Conservation (phyloP, 352 stramenopile genomes). For the Phytophthora hybrid region DNA sequence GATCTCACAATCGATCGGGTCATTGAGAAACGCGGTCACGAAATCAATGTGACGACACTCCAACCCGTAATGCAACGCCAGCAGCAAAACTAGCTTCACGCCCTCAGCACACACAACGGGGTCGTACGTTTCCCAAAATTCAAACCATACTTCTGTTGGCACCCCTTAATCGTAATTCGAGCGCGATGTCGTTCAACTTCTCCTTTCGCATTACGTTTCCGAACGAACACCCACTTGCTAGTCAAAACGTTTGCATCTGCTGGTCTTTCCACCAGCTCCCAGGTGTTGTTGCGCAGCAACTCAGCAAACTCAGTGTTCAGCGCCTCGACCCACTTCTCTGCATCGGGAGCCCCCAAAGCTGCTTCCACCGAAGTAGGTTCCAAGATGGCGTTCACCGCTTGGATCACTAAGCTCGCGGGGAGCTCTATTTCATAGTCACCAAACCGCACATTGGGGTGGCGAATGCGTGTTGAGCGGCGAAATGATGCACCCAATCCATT, state of each 20-base stretch:
- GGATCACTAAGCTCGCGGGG: not conserved
- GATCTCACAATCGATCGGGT: not conserved
- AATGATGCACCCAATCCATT: not conserved
- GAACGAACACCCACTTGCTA: not conserved
- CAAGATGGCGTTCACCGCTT: not conserved
- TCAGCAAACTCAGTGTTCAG: not conserved
- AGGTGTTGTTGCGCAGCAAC: not conserved
- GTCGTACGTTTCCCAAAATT: not conserved
- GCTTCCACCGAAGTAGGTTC: not conserved
- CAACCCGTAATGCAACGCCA: not conserved
- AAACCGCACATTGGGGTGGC: not conserved
- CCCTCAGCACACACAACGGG: not conserved
- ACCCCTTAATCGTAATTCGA: not conserved
- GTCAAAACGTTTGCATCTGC: not conserved
- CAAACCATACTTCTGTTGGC: not conserved
- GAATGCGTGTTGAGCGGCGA: not conserved
- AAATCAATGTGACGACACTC: not conserved
- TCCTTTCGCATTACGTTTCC: not conserved
- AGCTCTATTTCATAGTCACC: not conserved
- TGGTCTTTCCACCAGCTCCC: not conserved
- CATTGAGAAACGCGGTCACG: not conserved
- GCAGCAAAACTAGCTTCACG: not conserved
- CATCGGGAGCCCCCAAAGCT: not conserved
- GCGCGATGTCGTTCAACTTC: not conserved
- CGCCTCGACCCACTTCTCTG: not conserved